Evolutionary conservation across 202 grass and related monocot species (phyloP).

Genomic region (Panicum virgatum): DNA sequence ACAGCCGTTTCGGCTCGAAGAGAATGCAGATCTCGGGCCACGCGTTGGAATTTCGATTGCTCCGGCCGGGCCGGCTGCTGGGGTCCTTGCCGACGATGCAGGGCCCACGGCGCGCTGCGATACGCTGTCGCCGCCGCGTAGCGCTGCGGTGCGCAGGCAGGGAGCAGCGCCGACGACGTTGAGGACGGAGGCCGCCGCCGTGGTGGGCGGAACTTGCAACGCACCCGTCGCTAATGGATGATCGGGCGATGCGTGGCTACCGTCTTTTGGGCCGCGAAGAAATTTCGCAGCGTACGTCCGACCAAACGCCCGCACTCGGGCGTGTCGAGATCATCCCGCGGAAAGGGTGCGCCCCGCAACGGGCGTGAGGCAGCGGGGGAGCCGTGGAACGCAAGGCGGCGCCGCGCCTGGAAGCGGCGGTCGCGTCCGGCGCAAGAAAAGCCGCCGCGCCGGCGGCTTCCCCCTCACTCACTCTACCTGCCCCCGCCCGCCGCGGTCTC

Average conservation of each 20-base stretch:
- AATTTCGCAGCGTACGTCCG: neutral
- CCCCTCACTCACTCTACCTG: neutral
- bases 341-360: neutral
- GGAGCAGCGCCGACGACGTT: neutral
- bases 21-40: neutral
- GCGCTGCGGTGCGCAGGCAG: too few species aligned
- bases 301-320: neutral
- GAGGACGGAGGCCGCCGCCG: neutral
- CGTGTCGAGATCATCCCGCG: neutral
- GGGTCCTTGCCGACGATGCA: too few species aligned
- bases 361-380: neutral
- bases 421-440: conserved; percentile 38
- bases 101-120: too few species aligned
- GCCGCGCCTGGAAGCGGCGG: conserved; percentile 14
- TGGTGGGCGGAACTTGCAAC: neutral
- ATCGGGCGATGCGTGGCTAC: neutral
- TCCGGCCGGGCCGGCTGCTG: too few species aligned
- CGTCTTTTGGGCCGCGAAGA: neutral
- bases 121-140: too few species aligned
- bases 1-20: neutral
- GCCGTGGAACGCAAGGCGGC: conserved; percentile 19
- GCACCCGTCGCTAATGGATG: neutral
- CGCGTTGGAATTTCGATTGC: neutral
- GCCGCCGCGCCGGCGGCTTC: neutral
- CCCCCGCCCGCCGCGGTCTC: neutral